Base-by-base conservation (phyloP, 352 stramenopile species). In the Plasmopara muralis region DNA sequence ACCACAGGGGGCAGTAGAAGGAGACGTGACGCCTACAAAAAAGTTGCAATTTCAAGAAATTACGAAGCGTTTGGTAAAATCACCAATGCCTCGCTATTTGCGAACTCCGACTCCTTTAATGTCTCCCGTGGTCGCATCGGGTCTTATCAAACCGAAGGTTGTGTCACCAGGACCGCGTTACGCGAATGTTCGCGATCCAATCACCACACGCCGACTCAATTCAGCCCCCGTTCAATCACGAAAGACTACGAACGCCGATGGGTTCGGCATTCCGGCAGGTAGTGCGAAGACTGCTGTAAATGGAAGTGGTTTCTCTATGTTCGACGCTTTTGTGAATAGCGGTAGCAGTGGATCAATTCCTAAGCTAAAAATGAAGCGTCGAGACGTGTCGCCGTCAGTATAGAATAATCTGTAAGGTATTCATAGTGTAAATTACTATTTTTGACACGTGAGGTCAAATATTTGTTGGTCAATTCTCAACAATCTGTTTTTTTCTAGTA, bases 251-350 rank as follows among this genome's bases (percentile, higher is more conserved):
- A 64, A 69, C 30, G 61, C 59, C 16, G 74, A 77, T 45, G 52
- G 47, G 12, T 75, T 75, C 53, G 67, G 67, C 29, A 41, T 60
- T 47, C 55, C 62, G 44, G 40, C 34, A 45, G 63, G 67, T 46
- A 62, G 57, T 47, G 47, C 18, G 3, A 56, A 14, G 51, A 35
- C 35, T 42, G 55, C 9, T 43, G 40, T 47, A 29, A 52, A 46
- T 38, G 31, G 52, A 46, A 57, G 55, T 42, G 47, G 55, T 25
- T 72, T 75, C 28, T 75, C 67, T 47, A 75, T 75, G 63, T 90
- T 90, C 45, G 79, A 90, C 41, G 72, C 72, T n/a, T 90, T 90
- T 63, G 74, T 88, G 38, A 87, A 85, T 49, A 78, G 62, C 18
- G 39, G 62, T 16, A 68, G 39, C 28, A 56, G 47, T 30, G 55